Conservation (phyloP, 2,329 filamentous ascomycete genomes). For the Thyridium curvatum region DNA sequence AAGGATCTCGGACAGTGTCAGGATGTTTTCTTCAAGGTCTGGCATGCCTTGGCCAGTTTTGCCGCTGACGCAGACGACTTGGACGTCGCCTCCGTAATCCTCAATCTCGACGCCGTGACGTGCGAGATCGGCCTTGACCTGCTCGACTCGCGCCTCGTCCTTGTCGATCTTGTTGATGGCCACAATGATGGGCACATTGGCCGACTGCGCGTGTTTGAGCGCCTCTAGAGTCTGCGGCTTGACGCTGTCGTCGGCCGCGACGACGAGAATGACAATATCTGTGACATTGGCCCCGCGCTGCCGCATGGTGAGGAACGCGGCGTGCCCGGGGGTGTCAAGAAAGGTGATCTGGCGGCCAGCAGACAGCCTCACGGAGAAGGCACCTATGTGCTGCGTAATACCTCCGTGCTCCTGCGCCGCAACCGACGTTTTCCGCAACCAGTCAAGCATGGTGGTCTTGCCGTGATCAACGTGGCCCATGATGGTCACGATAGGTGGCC, state of each 20-base stretch:
- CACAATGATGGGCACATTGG: constrained; percentile 91
- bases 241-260: constrained; percentile 94
- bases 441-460: constrained; percentile 94
- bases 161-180: constrained; percentile 98
- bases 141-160: constrained; percentile 69
- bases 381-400: constrained; percentile 97
- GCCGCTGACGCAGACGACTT: constrained; percentile 85
- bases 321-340: constrained; percentile 92
- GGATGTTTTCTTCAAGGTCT: constrained; percentile 84
- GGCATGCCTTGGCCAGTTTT: constrained; percentile 91
- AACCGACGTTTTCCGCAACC: constrained; percentile 84
- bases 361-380: constrained; percentile 85
- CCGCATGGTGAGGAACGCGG: constrained; percentile 92
- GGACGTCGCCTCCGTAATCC: constrained; percentile 90
- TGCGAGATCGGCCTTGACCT: constrained; percentile 82
- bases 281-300: constrained; percentile 93
- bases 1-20: constrained; percentile 80
- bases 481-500: constrained; percentile 94
- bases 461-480: constrained; percentile 99
- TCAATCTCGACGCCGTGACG: constrained; percentile 84
- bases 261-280: constrained; percentile 92
- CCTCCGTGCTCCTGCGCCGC: constrained; percentile 89
- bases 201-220: constrained; percentile 82
- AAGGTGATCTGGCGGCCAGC: constrained; percentile 90
- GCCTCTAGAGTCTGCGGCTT: constrained; percentile 97